These are phyloP conservation scores for Aspergillus aculeatinus DNA, from an alignment of 2,329 filamentous ascomycete genomes.

Conservation along the genomic window DNA sequence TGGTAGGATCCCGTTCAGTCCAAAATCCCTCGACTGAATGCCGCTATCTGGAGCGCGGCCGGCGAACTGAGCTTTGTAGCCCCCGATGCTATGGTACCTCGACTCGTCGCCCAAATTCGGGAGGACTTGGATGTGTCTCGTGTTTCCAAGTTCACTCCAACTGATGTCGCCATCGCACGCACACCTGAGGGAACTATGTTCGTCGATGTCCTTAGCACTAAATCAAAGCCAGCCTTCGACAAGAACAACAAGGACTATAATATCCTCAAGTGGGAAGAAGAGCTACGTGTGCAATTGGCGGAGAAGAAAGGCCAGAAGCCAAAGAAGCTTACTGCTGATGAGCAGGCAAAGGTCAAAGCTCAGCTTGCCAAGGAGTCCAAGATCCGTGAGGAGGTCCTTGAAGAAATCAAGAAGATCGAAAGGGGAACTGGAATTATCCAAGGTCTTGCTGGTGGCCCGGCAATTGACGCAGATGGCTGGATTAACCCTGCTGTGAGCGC, in stretches of 20 bases:
- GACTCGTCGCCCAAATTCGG: slow-evolving; percentile 71
- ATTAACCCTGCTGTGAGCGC: slow-evolving; percentile 76
- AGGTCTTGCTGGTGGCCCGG: slow-evolving; percentile 78
- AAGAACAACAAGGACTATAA: slow-evolving; percentile 96
- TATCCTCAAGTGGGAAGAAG: slow-evolving; percentile 94
- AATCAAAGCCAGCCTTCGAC: slow-evolving; percentile 68
- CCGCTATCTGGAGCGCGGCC: slow-evolving; percentile 77
- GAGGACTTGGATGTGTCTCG: slow-evolving; percentile 70
- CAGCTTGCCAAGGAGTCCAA: slow-evolving; percentile 83
- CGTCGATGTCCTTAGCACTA: slow-evolving; percentile 86
- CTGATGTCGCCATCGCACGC: slow-evolving; percentile 89
- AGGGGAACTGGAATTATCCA: slow-evolving; percentile 84
- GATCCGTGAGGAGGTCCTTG: slow-evolving; percentile 71
- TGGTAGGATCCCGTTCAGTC: slow-evolving; percentile 36
- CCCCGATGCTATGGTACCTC: slow-evolving; percentile 74
- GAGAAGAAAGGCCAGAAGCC: slow-evolving; percentile 81
- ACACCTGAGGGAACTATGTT: slow-evolving; percentile 87
- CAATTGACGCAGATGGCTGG: slow-evolving; percentile 86
- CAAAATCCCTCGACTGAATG: slow-evolving; percentile 45
- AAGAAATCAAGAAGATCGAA: slow-evolving; percentile 68
- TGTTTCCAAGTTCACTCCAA: slow-evolving; percentile 71
- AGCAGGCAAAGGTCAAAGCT: slow-evolving; percentile 84
- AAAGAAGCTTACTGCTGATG: slow-evolving; percentile 87
- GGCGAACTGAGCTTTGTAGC: slow-evolving; percentile 93
- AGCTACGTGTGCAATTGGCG: slow-evolving; percentile 81